A percentile compares a stretch with the other conserved stretches of the same genome.
phyloP scores from a whole-genome alignment of 2,329 filamentous ascomycete genomes.

The Xylariales sp. region DNA sequence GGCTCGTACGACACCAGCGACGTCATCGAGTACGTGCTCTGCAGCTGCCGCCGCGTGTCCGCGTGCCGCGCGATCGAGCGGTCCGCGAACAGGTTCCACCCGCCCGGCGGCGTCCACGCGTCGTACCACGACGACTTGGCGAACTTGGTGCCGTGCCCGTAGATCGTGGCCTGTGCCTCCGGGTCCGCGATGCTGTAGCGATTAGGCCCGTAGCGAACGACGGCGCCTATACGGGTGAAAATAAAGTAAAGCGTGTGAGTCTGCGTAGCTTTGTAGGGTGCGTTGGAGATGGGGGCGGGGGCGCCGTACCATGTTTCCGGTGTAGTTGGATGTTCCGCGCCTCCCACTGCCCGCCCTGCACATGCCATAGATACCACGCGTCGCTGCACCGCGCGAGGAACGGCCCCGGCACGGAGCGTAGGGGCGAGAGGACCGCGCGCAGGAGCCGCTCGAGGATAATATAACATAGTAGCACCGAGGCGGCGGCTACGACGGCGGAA shows the following conservation, averaged over 20 bases:
- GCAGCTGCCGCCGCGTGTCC: slow-evolving; percentile 45
- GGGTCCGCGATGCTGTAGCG: slow-evolving; percentile 60
- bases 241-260: not conserved
- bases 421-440: slow-evolving; percentile 18
- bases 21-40: slow-evolving; percentile 51
- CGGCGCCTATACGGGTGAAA: slow-evolving; percentile 40
- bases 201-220: slow-evolving; percentile 61
- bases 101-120: slow-evolving; percentile 40
- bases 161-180: slow-evolving; percentile 56
- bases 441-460: slow-evolving; percentile 8
- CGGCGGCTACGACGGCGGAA: not conserved
- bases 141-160: slow-evolving; percentile 53
- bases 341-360: slow-evolving; percentile 24
- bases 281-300: not conserved
- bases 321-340: slow-evolving; percentile 26
- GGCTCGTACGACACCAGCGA: slow-evolving; percentile 51
- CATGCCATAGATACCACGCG: slow-evolving; percentile 30
- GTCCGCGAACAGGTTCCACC: slow-evolving; percentile 49
- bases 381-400: slow-evolving; percentile 32
- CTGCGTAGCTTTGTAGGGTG: not conserved
- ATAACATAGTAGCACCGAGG: slow-evolving; percentile 8
- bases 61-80: slow-evolving; percentile 45
- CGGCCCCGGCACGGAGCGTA: slow-evolving; percentile 30
- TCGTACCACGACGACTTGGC: slow-evolving; percentile 52
- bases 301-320: slow-evolving; percentile 22